Conservation (phyloP, 371 early-diverging fungal species). For the Apophysomyces variabilis region DNA sequence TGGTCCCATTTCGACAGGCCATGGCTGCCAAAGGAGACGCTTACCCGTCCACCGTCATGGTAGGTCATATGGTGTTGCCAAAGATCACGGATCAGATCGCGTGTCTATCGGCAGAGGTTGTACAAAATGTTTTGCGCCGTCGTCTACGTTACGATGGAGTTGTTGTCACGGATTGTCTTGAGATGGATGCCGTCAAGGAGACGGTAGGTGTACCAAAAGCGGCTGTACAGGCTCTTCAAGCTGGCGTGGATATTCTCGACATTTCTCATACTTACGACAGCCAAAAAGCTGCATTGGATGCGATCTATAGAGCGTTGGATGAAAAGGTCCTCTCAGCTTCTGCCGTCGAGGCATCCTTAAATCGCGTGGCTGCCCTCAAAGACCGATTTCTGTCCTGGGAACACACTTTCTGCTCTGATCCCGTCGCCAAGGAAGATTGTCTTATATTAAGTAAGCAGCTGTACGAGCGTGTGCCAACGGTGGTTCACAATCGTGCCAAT, state of each 20-base stretch:
- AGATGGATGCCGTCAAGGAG: constrained; percentile 57
- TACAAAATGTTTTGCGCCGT: constrained; percentile 37
- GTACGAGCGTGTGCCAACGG: constrained; percentile 43
- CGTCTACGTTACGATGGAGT: constrained; percentile 49
- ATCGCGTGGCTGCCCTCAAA: constrained; percentile 42
- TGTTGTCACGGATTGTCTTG: constrained; percentile 54
- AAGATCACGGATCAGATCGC: constrained; percentile 39
- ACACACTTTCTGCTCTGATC: not conserved
- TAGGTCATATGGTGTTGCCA: constrained; percentile 52
- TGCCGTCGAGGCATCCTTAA: constrained; percentile 28
- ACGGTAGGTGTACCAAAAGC: constrained; percentile 42
- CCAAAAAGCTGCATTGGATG: constrained; percentile 37
- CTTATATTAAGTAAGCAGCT: constrained; percentile 29
- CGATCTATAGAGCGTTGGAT: constrained; percentile 22
- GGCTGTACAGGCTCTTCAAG: constrained; percentile 45
- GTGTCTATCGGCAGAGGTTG: constrained; percentile 43
- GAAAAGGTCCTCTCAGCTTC: constrained; percentile 14
- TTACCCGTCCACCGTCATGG: constrained; percentile 50
- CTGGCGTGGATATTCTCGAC: constrained; percentile 57
- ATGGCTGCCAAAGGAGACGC: constrained; percentile 24
- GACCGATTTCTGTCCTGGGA: constrained; percentile 43
- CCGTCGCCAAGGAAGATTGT: constrained; percentile 24
- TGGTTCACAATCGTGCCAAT: constrained; percentile 34
- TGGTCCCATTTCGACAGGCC: constrained; percentile 43
- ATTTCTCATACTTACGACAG: constrained; percentile 47